Percentiles rank a stretch among this genome's conserved stretches.
phyloP scores from a whole-genome alignment of 2,329 filamentous ascomycete species.

The Clonostachys sp. region DNA sequence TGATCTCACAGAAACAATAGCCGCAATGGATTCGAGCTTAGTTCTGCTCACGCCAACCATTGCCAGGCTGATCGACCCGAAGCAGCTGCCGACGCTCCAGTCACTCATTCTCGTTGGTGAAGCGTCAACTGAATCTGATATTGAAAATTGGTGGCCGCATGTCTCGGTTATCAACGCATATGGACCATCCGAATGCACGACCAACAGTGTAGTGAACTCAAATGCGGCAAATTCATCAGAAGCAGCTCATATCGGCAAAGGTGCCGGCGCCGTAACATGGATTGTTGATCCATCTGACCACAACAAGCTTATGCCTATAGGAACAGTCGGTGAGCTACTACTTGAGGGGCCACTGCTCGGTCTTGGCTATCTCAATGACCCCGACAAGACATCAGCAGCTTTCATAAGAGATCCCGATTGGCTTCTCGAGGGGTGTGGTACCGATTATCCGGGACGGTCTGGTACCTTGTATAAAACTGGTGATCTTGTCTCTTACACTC shows the following conservation, averaged over 20 bases:
- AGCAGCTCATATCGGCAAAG: slow-evolving; percentile 4
- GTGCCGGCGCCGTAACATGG: slow-evolving; percentile 11
- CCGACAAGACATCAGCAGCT: slow-evolving; percentile 12
- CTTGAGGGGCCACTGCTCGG: slow-evolving; percentile 20
- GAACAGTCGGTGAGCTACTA: slow-evolving; percentile 15
- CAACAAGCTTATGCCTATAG: slow-evolving; percentile 15
- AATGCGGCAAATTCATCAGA: neutral
- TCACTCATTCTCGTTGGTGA: slow-evolving; percentile 9
- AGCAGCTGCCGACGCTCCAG: slow-evolving; percentile 4
- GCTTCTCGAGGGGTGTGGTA: slow-evolving; percentile 8
- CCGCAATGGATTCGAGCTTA: neutral
- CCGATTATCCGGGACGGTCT: slow-evolving; percentile 37
- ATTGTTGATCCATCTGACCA: slow-evolving; percentile 20
- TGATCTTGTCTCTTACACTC: slow-evolving; percentile 20
- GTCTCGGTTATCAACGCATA: slow-evolving; percentile 7
- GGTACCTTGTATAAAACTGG: slow-evolving; percentile 12
- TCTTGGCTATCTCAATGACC: slow-evolving; percentile 20
- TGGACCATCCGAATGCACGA: slow-evolving; percentile 10
- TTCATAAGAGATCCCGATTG: slow-evolving; percentile 31
- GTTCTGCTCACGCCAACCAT: slow-evolving; percentile 7
- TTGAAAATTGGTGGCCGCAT: slow-evolving; percentile 3
- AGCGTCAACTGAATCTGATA: slow-evolving; percentile 1
- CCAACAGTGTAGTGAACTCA: slow-evolving; percentile 1
- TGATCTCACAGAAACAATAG: slow-evolving; percentile 3
- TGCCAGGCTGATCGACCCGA: slow-evolving; percentile 4